Evolutionary conservation across 257 asterid genomes (phyloP).

Genomic region (Lavandula angustifolia): DNA sequence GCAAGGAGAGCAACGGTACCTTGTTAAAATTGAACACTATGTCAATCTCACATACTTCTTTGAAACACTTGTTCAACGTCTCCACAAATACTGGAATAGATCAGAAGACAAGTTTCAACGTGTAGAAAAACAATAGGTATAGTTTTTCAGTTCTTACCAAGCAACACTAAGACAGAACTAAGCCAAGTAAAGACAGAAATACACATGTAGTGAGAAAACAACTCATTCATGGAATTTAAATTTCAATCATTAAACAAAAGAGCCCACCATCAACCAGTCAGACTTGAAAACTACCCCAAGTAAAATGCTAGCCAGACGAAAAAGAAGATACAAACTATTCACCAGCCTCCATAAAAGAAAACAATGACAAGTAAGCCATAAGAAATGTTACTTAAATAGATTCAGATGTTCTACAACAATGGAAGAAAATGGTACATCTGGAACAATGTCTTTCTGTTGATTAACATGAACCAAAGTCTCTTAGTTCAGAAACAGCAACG

Average conservation of each 20-base stretch:
- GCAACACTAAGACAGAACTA: not conserved
- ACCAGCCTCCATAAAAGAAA: not conserved
- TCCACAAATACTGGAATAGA: conserved; percentile 81
- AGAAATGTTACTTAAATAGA: not conserved
- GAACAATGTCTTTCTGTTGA: not conserved
- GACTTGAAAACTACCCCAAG: not conserved
- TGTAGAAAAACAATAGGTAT: not conserved
- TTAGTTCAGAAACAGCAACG: not conserved
- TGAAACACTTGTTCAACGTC: conserved; percentile 89
- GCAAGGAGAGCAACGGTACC: conserved; percentile 52
- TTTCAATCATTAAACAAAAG: conserved; percentile 1
- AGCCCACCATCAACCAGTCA: not conserved
- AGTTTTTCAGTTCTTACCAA: not conserved
- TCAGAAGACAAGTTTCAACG: conserved; percentile 13
- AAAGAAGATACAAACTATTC: conserved; percentile 6
- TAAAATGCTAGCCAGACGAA: not conserved
- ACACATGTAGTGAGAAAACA: not conserved
- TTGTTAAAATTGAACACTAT: conserved; percentile 84
- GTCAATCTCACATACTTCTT: conserved; percentile 93
- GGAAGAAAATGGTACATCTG: not conserved
- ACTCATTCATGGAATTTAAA: conserved; percentile 10
- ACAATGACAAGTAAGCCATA: not conserved
- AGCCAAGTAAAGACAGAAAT: not conserved
- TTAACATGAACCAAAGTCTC: not conserved
- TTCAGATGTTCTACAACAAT: not conserved